Base-by-base conservation (phyloP, 257 asterid genomes). In the Verbena officinalis region DNA sequence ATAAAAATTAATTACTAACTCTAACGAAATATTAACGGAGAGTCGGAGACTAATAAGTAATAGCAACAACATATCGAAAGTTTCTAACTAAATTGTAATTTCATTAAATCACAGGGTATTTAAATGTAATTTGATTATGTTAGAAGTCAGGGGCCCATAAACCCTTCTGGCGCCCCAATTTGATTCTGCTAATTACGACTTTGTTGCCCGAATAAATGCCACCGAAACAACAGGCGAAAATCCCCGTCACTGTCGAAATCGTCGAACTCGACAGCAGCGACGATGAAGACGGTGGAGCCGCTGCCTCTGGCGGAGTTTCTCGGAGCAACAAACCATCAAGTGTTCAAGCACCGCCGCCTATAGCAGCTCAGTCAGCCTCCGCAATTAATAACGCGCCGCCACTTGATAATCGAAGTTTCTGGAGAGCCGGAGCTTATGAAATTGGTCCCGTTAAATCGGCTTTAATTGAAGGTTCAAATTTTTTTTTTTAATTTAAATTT, bases 371-470 rank as follows among this genome's bases (percentile, higher is more conserved):
- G 61, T 27, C 54, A 0, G 45, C 70, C 31, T 4, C 71, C 36
- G 64, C 64, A 5, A 30, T 44, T 50, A 31, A 21, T 27, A 22
- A 16, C 16, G 70, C 64, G 75, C 9, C n/a, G 62, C 85, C 83
- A 9, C 77, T 80, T 21, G 86, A 79, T 1, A 80, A 75, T 45
- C 87, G 96, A 44, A 86, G 98, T 78, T 92, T 92, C 87, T 92
- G 98, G 98, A 92, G 80, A 74, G 97, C 98, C 12, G 98, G 98
- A 16, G 87, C 68, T 46, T 82, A 72, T 64, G 95, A 81, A 73
- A 75, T 82, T 68, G 89, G 77, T 34, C 72, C 83, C 16, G 55
- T 68, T 19, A 75, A 52, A 27, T 70, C 86, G 15, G 49, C 74
- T 68, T 42, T 58, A 21, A 8, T 52, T 11, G 81, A 83, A 75